Evolutionary conservation across 345 rosid species (phyloP).

Genomic region (Xanthoceras sorbifolium): DNA sequence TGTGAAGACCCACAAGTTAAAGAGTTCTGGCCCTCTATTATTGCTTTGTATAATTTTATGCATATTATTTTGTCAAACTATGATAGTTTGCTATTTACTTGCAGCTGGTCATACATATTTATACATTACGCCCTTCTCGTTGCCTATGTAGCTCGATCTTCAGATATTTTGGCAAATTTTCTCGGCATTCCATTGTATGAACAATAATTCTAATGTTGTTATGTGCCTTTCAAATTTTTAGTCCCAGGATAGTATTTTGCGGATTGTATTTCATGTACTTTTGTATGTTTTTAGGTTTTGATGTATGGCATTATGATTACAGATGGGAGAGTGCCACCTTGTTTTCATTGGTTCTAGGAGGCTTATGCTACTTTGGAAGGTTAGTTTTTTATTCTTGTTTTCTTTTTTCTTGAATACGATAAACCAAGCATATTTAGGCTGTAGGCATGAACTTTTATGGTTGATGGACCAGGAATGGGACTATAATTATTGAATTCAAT

Average conservation of each 20-base stretch:
- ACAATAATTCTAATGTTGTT: slow-evolving; percentile 17
- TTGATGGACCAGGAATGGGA: background rate
- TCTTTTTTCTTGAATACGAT: slow-evolving; percentile 9
- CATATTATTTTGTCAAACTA: slow-evolving; percentile 4
- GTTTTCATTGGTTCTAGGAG: slow-evolving; percentile 72
- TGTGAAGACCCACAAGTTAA: background rate
- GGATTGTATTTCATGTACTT: slow-evolving; percentile 20
- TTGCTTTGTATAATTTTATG: background rate
- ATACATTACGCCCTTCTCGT: slow-evolving; percentile 90
- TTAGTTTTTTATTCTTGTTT: slow-evolving; percentile 24
- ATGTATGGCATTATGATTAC: slow-evolving; percentile 47
- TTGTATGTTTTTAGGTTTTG: slow-evolving; percentile 30
- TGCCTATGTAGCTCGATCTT: slow-evolving; percentile 95
- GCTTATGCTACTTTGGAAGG: slow-evolving; percentile 95
- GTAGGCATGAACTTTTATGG: background rate
- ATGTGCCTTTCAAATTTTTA: background rate
- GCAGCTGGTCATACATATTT: slow-evolving; percentile 93
- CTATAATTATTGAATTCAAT: background rate
- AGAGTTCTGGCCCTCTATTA: background rate
- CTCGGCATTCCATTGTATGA: slow-evolving; percentile 81
- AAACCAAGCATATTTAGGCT: background rate
- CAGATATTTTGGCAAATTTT: slow-evolving; percentile 72
- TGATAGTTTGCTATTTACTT: slow-evolving; percentile 30
- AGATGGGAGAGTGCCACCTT: slow-evolving; percentile 92
- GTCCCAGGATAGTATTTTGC: background rate